Base-by-base conservation (phyloP, 2,329 filamentous ascomycete species). In the Ceratocystis albifundus region DNA sequence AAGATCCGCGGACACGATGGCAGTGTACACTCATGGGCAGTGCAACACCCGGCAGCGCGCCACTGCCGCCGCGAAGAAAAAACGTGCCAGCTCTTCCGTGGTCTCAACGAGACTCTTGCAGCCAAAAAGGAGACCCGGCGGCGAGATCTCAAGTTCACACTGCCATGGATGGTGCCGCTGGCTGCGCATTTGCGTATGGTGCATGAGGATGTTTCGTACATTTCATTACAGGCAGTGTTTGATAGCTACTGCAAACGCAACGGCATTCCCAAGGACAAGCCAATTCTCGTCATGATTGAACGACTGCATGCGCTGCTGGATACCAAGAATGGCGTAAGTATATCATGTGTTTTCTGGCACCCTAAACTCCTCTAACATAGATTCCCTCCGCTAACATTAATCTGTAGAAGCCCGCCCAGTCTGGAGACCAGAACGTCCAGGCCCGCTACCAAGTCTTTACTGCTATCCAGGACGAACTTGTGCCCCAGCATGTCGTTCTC, bases 1-100 rank as follows among this genome's bases (percentile, higher is more conserved):
- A 96, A 91, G 78, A 97, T 99, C 74, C 89, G 95, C 70, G 95
- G 94, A 17, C 93, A 97, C 73, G 95, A 99, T 76, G 94, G 95
- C 70, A 97, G 92, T 73, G 80, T 96, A n/a, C 94, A 99, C 79
- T 84, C 90, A 6, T 99, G 96, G 77, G 92, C 92, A 2, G 90
- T 99, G 45, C 95, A 99, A 74, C 93, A 97, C 74, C 95, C 94
- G 3, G 92, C 94, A 1, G 90, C 92, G 2, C 82, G 94, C 66
- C 92, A 96, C 75, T 96, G 92, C 72, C 85, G 94, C 68, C 85
- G 95, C 65, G 95, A 99, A 74, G 95, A 99, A 77, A 84, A 94
- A 32, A 96, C 97, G 66, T 76, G 96, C 70, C 94, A 99, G 75
- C 82, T 99, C 12, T 99, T 99, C 86, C 84, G 95, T 57, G 95